These are phyloP conservation scores for Ascosphaera pollenicola DNA, from an alignment of 2,329 filamentous ascomycete genomes.

Conservation along the genomic window DNA sequence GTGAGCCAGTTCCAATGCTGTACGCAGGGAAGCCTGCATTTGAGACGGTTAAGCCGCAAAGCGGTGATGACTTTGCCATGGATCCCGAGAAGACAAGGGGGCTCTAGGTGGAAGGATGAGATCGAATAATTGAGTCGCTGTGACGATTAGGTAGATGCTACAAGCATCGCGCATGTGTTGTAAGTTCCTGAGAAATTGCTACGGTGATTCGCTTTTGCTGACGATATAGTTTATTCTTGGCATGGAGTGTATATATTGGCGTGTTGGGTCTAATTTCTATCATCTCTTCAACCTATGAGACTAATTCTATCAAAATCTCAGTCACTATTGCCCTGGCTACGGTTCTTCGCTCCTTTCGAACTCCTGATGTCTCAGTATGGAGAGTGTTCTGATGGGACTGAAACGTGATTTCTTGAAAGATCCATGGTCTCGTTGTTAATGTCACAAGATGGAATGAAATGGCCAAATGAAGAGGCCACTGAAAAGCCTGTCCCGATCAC, in stretches of 20 bases:
- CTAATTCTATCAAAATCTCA: background rate
- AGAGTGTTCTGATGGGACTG: too few species aligned
- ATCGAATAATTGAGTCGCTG: background rate
- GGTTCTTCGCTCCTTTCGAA: too few species aligned
- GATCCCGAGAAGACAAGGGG: constrained; percentile 27
- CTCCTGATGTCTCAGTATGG: too few species aligned
- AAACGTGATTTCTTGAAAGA: too few species aligned
- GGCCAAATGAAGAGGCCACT: too few species aligned
- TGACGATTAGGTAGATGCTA: constrained; percentile 1
- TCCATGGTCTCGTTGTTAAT: too few species aligned
- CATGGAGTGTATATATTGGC: background rate
- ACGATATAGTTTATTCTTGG: background rate
- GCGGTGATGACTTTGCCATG: constrained; percentile 39
- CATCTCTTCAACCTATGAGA: background rate
- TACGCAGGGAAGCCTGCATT: constrained; percentile 61
- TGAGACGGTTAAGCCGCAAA: constrained; percentile 40
- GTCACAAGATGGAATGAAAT: too few species aligned
- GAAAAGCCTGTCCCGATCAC: too few species aligned
- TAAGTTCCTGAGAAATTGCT: too few species aligned
- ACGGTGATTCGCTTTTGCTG: background rate
- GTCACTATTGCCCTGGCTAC: too few species aligned
- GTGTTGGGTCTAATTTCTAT: background rate
- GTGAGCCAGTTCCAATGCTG: constrained; percentile 37
- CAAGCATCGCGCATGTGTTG: constrained; percentile 1
- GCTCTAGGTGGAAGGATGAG: constrained; percentile 9